Percentiles rank a stretch among this genome's conserved stretches.
Conservation (phyloP, 2,329 filamentous ascomycete genomes). For the Metarhizium guizhouense region DNA sequence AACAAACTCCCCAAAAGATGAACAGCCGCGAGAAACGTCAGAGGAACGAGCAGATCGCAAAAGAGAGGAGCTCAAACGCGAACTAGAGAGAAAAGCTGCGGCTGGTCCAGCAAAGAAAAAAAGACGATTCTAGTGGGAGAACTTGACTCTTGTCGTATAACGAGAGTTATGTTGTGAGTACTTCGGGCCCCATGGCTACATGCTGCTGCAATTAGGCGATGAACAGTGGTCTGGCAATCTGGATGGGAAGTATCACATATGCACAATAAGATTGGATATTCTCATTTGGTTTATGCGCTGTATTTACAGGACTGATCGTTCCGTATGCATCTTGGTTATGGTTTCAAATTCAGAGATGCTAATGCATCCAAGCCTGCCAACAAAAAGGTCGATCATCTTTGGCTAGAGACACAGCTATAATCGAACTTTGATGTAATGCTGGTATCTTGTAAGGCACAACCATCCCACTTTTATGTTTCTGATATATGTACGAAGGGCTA, state of each 20-base stretch:
- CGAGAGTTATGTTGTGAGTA: too few relatives aligned
- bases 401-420: background rate
- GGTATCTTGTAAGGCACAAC: background rate
- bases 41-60: constrained; percentile 39
- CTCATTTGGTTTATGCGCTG: too few relatives aligned
- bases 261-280: too few relatives aligned
- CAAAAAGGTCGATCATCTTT: background rate
- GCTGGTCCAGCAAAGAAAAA: constrained; percentile 47
- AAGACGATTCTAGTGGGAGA: constrained; percentile 32
- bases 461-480: background rate
- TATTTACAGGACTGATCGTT: background rate
- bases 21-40: constrained; percentile 31
- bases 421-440: background rate
- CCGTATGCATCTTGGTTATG: background rate
- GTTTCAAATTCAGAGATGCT: background rate
- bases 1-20: constrained; percentile 16
- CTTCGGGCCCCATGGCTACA: too few relatives aligned
- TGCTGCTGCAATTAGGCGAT: too few relatives aligned
- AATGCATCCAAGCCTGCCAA: background rate
- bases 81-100: constrained; percentile 39
- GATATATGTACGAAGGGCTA: background rate
- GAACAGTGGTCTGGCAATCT: too few relatives aligned
- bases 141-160: background rate
- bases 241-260: too few relatives aligned
- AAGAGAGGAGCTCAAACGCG: constrained; percentile 40